Percentiles rank a stretch among this genome's conserved stretches.
Evolutionary conservation across 306 rosid genomes (phyloP).

Genomic region (Vachellia collinsii): DNA sequence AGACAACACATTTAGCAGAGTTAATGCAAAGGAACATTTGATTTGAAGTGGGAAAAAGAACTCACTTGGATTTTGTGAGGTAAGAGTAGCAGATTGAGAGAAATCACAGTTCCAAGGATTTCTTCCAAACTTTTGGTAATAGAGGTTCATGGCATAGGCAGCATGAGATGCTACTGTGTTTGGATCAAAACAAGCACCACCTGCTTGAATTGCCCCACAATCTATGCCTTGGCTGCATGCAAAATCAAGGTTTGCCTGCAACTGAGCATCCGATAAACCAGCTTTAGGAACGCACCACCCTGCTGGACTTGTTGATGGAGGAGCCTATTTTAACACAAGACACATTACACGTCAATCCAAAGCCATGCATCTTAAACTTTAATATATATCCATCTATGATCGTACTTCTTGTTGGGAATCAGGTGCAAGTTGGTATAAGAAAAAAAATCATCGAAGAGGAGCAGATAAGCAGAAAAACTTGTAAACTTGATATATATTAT

Average conservation of each 20-base stretch:
- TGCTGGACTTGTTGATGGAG: conserved; percentile 52
- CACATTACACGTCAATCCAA: neutral
- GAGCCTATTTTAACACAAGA: conserved; percentile 40
- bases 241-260: conserved; percentile 78
- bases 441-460: neutral
- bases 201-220: conserved; percentile 77
- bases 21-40: neutral
- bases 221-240: conserved; percentile 80
- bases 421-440: neutral
- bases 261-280: conserved; percentile 59
- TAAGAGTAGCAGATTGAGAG: conserved; percentile 76
- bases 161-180: conserved; percentile 78
- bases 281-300: conserved; percentile 83
- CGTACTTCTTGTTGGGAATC: neutral
- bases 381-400: too few relatives aligned
- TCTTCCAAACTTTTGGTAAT: conserved; percentile 63
- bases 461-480: neutral
- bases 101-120: conserved; percentile 86
- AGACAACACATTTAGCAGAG: neutral
- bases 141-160: conserved; percentile 90
- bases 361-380: neutral
- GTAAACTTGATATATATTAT: neutral
- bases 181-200: conserved; percentile 88
- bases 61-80: conserved; percentile 90
- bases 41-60: conserved; percentile 4